Conservation (phyloP, 2,329 filamentous ascomycete genomes). For the Exserohilum turcica region DNA sequence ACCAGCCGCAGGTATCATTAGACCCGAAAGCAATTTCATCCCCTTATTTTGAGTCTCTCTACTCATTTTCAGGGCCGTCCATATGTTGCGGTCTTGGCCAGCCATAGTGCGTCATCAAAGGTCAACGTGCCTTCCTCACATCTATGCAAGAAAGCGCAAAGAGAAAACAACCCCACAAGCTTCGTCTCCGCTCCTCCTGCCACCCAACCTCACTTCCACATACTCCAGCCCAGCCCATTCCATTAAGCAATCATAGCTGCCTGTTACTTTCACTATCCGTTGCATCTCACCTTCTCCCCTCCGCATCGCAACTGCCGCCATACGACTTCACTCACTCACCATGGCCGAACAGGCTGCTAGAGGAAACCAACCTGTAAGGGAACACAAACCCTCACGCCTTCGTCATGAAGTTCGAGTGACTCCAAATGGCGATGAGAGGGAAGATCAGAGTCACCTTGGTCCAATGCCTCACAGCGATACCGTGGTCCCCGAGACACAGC, state of each 20-base stretch:
- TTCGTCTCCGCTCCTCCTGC: constrained; percentile 7
- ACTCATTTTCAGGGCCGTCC: no score
- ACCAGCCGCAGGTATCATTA: background rate
- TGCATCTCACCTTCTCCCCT: background rate
- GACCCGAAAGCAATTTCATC: no score
- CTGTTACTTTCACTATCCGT: background rate
- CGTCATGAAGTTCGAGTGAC: constrained; percentile 26
- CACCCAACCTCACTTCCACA: background rate
- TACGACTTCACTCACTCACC: background rate
- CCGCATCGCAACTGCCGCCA: background rate
- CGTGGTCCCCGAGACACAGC: constrained; percentile 28
- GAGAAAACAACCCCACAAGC: constrained; percentile 17
- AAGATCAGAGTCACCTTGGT: constrained; percentile 1
- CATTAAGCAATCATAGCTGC: background rate
- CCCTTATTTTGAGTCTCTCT: background rate
- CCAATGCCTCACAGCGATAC: constrained; percentile 28
- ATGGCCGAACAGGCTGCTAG: constrained; percentile 21
- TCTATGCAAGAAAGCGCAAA: constrained; percentile 17
- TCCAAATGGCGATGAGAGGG: constrained; percentile 20
- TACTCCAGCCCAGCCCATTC: background rate
- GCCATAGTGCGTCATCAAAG: background rate
- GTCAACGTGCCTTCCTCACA: constrained; percentile 21
- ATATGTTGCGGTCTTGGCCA: background rate
- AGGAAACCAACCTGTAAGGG: constrained; percentile 11
- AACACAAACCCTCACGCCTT: constrained; percentile 25